Conservation (phyloP, 352 stramenopile genomes). For the Globisporangium iwayamae region DNA sequence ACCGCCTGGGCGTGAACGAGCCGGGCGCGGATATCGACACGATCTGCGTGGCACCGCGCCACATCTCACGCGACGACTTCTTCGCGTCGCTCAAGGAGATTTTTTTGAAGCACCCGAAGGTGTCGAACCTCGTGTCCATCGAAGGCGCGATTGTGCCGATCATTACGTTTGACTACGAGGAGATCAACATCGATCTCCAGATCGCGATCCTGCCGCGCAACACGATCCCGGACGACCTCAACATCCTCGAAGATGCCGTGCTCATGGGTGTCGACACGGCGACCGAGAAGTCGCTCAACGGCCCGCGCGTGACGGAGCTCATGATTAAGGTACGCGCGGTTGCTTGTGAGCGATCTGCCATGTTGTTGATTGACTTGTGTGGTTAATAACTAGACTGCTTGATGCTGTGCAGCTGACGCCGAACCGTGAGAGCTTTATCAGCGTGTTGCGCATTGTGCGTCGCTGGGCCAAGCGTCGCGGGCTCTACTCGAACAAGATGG, state of each 20-base stretch:
- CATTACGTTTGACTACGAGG: slow-evolving; percentile 98
- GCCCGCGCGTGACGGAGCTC: slow-evolving; percentile 87
- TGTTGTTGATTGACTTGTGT: neutral
- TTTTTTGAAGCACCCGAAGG: slow-evolving; percentile 91
- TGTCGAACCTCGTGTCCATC: slow-evolving; percentile 85
- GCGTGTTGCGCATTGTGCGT: slow-evolving; percentile 83
- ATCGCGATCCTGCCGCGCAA: slow-evolving; percentile 94
- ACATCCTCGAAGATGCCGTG: slow-evolving; percentile 90
- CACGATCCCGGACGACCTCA: slow-evolving; percentile 86
- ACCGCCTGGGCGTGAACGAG: slow-evolving; percentile 96
- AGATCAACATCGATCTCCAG: slow-evolving; percentile 99
- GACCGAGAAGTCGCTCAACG: slow-evolving; percentile 89
- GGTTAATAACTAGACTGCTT: slow-evolving; percentile 2
- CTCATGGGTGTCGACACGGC: slow-evolving; percentile 82
- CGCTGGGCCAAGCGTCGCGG: slow-evolving; percentile 90
- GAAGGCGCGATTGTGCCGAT: slow-evolving; percentile 94
- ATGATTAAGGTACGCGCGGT: slow-evolving; percentile 74
- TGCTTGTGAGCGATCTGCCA: neutral
- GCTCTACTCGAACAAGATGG: slow-evolving; percentile 99
- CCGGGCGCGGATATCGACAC: slow-evolving; percentile 97
- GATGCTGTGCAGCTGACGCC: slow-evolving; percentile 48
- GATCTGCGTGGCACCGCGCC: slow-evolving; percentile 95
- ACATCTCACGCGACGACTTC: slow-evolving; percentile 96
- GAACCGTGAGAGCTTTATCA: slow-evolving; percentile 85
- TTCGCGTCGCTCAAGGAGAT: slow-evolving; percentile 93